These are phyloP conservation scores for Fusarium udum DNA, from an alignment of 2,329 filamentous ascomycete species.

Conservation along the genomic window DNA sequence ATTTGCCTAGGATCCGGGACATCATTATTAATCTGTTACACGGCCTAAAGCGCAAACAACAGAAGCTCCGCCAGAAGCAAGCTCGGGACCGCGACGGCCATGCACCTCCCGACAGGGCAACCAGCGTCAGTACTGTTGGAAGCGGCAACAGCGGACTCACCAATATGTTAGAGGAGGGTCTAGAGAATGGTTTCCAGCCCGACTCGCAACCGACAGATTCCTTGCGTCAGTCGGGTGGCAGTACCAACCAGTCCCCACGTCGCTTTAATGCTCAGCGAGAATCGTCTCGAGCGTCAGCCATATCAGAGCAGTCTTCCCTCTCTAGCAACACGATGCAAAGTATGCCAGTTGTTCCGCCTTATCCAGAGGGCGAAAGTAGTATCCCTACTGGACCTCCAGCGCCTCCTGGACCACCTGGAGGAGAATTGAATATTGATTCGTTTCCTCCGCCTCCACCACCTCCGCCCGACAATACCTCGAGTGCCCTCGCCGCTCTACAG, in stretches of 20 bases:
- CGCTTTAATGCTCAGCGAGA: slow-evolving; percentile 61
- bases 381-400: slow-evolving; percentile 56
- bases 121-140: slow-evolving; percentile 67
- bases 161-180: slow-evolving; percentile 67
- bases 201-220: slow-evolving; percentile 48
- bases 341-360: slow-evolving; percentile 78
- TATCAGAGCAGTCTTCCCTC: slow-evolving; percentile 70
- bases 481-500: slow-evolving; percentile 90
- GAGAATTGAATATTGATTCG: slow-evolving; percentile 67
- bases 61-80: slow-evolving; percentile 77
- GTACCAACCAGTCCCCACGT: slow-evolving; percentile 56
- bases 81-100: slow-evolving; percentile 62
- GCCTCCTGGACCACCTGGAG: slow-evolving; percentile 50
- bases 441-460: slow-evolving; percentile 75
- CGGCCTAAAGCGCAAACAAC: slow-evolving; percentile 96
- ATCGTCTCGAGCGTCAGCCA: slow-evolving; percentile 59
- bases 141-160: slow-evolving; percentile 67
- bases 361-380: slow-evolving; percentile 68
- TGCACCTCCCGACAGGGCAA: slow-evolving; percentile 59
- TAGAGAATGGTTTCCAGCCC: slow-evolving; percentile 62
- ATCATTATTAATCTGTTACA: slow-evolving; percentile 98
- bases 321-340: slow-evolving; percentile 82
- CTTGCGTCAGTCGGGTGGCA: slow-evolving; percentile 39
- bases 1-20: slow-evolving; percentile 91
- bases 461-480: slow-evolving; percentile 81